phyloP scores from a whole-genome alignment of 2,329 filamentous ascomycete genomes.

The Aspergillus latus region DNA sequence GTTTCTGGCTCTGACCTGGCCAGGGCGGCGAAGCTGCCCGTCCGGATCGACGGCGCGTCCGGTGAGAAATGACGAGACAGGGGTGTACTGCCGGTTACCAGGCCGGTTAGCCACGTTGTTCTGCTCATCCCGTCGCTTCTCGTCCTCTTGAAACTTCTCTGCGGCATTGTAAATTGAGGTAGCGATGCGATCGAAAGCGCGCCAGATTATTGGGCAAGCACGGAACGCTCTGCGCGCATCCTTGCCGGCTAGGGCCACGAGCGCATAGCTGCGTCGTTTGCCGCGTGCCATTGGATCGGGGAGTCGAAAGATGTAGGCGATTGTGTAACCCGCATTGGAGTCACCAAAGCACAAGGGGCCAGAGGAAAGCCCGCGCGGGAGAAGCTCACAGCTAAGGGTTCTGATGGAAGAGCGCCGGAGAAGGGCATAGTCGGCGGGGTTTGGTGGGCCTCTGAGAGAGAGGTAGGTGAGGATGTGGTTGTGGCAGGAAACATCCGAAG shows the following conservation, averaged over 20 bases:
- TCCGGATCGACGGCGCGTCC: conserved; percentile 57
- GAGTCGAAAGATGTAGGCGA: conserved; percentile 60
- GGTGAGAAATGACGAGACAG: conserved; percentile 59
- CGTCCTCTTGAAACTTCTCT: conserved; percentile 46
- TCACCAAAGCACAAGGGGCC: conserved; percentile 61
- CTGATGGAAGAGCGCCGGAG: conserved; percentile 59
- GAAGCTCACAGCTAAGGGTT: conserved; percentile 57
- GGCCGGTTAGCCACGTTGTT: conserved; percentile 27
- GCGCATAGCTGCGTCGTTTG: conserved; percentile 56
- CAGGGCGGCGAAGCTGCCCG: conserved; percentile 53
- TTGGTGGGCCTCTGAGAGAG: conserved; percentile 57
- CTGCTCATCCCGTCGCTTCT: conserved; percentile 45
- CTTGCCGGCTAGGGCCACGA: conserved; percentile 57
- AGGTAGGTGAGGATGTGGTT: conserved; percentile 59
- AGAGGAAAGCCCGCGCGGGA: conserved; percentile 57
- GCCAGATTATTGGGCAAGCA: conserved; percentile 51
- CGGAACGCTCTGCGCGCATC: conserved; percentile 50
- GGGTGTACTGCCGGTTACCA: conserved; percentile 49
- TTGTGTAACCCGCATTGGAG: conserved; percentile 56
- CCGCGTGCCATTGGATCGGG: conserved; percentile 59
- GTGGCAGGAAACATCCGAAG: conserved; percentile 51
- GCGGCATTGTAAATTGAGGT: conserved; percentile 51
- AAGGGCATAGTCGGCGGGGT: conserved; percentile 54
- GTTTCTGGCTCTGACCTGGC: conserved; percentile 56
- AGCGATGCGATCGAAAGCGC: conserved; percentile 56